Percentiles rank a stretch among this genome's conserved stretches.
These are phyloP conservation scores for Trichoderma cornu-damae DNA, from an alignment of 2,329 filamentous ascomycete genomes.

Conservation along the genomic window DNA sequence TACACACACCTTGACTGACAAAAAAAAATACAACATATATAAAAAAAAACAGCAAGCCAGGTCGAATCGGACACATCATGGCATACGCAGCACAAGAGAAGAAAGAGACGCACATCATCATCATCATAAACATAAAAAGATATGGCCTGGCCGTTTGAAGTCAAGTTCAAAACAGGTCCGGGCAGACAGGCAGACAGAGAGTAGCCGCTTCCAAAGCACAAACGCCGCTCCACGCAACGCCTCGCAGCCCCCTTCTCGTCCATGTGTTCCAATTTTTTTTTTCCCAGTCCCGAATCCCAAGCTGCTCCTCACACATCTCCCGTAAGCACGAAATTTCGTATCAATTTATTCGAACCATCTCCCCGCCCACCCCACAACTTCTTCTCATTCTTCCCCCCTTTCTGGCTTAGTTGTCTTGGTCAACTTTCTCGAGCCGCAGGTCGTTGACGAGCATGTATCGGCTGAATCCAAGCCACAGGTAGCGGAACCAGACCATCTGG, in stretches of 20 bases:
- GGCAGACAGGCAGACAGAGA: too few species aligned
- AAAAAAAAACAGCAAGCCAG: too few species aligned
- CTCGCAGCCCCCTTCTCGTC: background rate
- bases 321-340: background rate
- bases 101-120: background rate
- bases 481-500: constrained; percentile 98
- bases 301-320: background rate
- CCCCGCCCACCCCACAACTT: too few species aligned
- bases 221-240: constrained; percentile 17
- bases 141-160: too few species aligned
- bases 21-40: too few species aligned
- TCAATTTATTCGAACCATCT: background rate
- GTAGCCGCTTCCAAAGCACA: constrained; percentile 8
- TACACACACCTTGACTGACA: too few species aligned
- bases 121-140: constrained; percentile 16
- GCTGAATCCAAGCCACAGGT: constrained; percentile 87
- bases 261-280: constrained; percentile 8
- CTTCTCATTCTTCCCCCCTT: background rate
- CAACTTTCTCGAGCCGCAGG: constrained; percentile 50
- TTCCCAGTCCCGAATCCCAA: background rate
- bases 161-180: too few species aligned
- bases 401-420: background rate
- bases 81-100: too few species aligned
- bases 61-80: too few species aligned
- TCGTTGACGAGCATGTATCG: constrained; percentile 97